Percentiles rank a stretch among this genome's conserved stretches.
phyloP scores from a whole-genome alignment of 2,329 filamentous ascomycete species.

The Paecilomyces niveus region DNA sequence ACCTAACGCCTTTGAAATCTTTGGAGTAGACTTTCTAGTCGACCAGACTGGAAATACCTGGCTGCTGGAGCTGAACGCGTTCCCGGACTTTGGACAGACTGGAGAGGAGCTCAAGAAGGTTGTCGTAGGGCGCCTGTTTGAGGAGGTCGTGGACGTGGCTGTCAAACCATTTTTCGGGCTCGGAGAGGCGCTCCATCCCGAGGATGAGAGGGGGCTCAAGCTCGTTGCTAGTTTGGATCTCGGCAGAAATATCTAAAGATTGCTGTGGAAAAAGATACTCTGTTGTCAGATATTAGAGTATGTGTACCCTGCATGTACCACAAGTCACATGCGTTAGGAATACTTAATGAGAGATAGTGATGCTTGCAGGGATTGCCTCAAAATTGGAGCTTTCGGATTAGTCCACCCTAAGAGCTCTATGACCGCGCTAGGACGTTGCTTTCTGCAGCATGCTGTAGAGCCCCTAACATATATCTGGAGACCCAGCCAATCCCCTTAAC shows the following conservation, averaged over 20 bases:
- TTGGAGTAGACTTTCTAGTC: conserved; percentile 84
- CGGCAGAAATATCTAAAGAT: conserved; percentile 23
- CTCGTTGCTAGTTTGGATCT: conserved; percentile 36
- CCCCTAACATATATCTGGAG: too few relatives aligned
- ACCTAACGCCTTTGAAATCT: conserved; percentile 84
- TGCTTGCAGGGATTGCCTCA: too few relatives aligned
- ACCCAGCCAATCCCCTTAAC: too few relatives aligned
- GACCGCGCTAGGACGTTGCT: too few relatives aligned
- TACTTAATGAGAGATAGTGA: background rate
- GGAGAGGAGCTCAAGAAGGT: conserved; percentile 61
- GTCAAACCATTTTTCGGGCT: conserved; percentile 61
- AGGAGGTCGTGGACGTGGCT: conserved; percentile 60
- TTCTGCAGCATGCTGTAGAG: too few relatives aligned
- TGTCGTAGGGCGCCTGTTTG: conserved; percentile 70
- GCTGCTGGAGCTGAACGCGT: conserved; percentile 89
- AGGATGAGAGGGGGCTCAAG: conserved; percentile 24
- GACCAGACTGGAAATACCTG: conserved; percentile 58
- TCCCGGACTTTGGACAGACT: conserved; percentile 92
- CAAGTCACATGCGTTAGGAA: background rate
- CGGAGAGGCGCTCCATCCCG: conserved; percentile 7
- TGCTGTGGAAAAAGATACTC: background rate
- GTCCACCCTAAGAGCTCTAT: too few relatives aligned
- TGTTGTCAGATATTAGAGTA: background rate
- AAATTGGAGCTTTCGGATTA: too few relatives aligned
- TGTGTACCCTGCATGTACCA: background rate